Evolutionary conservation across 179 eudicot genomes (phyloP).

Genomic region (Silene coronaria): DNA sequence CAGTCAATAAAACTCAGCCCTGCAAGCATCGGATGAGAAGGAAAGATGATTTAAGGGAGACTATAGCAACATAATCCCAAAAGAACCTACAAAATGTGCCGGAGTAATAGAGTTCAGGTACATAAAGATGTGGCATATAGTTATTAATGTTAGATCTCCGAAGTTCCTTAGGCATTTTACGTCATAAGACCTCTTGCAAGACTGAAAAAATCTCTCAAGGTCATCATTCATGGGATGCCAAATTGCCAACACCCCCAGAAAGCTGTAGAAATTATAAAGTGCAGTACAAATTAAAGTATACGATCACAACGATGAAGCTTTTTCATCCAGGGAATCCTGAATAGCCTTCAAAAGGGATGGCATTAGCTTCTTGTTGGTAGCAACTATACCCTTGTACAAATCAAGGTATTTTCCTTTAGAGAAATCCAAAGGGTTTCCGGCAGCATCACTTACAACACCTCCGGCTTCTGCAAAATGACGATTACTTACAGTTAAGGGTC

Average conservation of each 20-base stretch:
- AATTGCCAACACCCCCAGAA: neutral
- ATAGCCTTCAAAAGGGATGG: slow-evolving; percentile 84
- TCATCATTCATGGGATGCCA: neutral
- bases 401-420: slow-evolving; percentile 84
- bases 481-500: neutral
- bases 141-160: neutral
- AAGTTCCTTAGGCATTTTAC: neutral
- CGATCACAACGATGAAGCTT: slow-evolving; percentile 48
- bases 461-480: slow-evolving; percentile 73
- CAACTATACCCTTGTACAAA: slow-evolving; percentile 78
- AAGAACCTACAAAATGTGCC: neutral
- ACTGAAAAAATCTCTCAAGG: neutral
- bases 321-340: slow-evolving; percentile 65
- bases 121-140: neutral
- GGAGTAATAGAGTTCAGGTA: neutral
- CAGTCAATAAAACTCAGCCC: no score
- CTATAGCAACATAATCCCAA: no score
- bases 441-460: slow-evolving; percentile 83
- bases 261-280: neutral
- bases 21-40: neutral
- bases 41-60: neutral
- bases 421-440: slow-evolving; percentile 88
- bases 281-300: neutral
- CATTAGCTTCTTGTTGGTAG: slow-evolving; percentile 79
- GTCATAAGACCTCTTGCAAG: neutral